These are phyloP conservation scores for Datisca glomerata DNA, from an alignment of 306 rosid species.

Conservation along the genomic window DNA sequence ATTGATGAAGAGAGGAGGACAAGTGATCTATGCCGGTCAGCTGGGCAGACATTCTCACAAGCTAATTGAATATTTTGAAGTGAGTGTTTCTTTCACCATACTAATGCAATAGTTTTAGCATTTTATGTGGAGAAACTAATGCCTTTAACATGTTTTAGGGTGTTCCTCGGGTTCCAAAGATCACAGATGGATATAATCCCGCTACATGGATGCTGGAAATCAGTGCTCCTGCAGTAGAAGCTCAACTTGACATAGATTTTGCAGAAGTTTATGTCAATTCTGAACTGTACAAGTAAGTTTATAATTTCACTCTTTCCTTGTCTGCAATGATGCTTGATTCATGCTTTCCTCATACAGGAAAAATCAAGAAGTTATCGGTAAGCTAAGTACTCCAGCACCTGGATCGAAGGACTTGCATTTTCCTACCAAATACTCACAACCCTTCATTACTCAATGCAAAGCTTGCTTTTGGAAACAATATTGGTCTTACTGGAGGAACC, in stretches of 20 bases:
- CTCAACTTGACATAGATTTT: conserved; percentile 37
- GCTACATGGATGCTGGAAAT: conserved; percentile 79
- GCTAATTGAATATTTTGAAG: conserved; percentile 31
- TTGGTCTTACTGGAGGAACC: conserved; percentile 37
- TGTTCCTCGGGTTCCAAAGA: conserved; percentile 42
- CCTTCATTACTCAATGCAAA: conserved; percentile 22
- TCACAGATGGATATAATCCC: conserved; percentile 51
- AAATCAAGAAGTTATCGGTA: conserved; percentile 26
- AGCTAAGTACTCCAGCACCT: conserved; percentile 20
- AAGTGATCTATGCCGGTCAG: conserved; percentile 31
- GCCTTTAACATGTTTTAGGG: conserved; percentile 24
- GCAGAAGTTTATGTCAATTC: conserved; percentile 45
- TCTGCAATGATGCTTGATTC: no score
- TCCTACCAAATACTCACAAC: conserved; percentile 29
- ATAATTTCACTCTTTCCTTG: no score
- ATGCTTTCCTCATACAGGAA: conserved; percentile 12
- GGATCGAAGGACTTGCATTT: conserved; percentile 33
- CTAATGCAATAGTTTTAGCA: no score
- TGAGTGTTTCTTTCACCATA: no score
- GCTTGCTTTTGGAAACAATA: conserved; percentile 43
- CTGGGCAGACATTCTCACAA: conserved; percentile 25
- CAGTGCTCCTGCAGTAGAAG: conserved; percentile 48
- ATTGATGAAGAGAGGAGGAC: conserved; percentile 32
- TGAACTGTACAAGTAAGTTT: conserved; percentile 30
- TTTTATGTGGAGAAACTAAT: no score